Base-by-base conservation (phyloP, 345 rosid genomes). In the Zanthoxylum bungeanum region DNA sequence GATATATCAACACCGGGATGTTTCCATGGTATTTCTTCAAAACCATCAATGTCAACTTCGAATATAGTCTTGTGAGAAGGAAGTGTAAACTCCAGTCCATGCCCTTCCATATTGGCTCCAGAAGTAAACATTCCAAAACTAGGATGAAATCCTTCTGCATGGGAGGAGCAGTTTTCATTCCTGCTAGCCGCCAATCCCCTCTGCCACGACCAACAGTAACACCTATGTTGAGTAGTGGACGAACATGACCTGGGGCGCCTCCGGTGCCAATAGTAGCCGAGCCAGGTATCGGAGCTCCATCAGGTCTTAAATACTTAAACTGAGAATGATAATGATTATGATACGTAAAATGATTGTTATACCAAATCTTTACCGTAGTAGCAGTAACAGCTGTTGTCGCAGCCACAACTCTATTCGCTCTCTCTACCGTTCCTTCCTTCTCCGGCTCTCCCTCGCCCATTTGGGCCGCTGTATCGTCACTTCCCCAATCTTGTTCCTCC, bases 281-380 rank as follows among this genome's bases (percentile, higher is more conserved):
- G 84, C 93, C 97, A 80, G 93, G 92, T 14, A 89, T 82, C 31
- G 92, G 89, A 57, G 88, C 79, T 34, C 93, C 97, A 75, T 94
- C 98, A 14, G 98, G 99, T 75, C 99, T 95, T 73, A 92, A 97
- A 84, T 95, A 95, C 99, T 95, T 95, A 83, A 86, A 95, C 95
- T 92, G 97, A 80, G 97, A 89, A 89, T 92, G 98, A 91, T 89
- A 92, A 28, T 96, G 91, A 73, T 86, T 79, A 68, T 87, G 96
- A 85, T 85, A 95, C 77, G 85, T 93, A 75, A 21, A 66, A 31
- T 90, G 96, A 78, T 73, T 80, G 92, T 85, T 87, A 85, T 85
- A 92, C 70, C 91, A 97, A 80, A 87, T 70, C 81, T 92, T 92
- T 14, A 86, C 79, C 27, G 81, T 78, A 25, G 66, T 19, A 66